Percentiles rank a stretch among this genome's conserved stretches.
Evolutionary conservation across 106 monocot genomes (phyloP).

Genomic region (Dioscorea dumetorum): DNA sequence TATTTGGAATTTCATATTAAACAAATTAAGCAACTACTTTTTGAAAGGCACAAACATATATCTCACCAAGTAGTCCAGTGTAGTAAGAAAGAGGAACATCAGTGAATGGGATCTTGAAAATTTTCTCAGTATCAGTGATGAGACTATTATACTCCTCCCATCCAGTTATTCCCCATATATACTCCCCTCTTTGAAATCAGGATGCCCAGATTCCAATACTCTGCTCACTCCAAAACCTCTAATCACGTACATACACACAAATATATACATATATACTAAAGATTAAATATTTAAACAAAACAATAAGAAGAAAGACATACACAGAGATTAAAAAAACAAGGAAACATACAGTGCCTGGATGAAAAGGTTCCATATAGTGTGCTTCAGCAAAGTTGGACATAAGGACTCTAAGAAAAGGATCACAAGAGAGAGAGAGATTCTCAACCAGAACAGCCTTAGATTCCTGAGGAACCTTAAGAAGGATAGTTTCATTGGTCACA

Average conservation of each 20-base stretch:
- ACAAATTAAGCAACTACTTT: no score
- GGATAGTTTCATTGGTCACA: constrained; percentile 2
- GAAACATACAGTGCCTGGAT: not conserved
- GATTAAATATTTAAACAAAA: not conserved
- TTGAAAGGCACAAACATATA: not conserved
- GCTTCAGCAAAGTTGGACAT: constrained; percentile 7
- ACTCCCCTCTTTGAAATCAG: constrained; percentile 37
- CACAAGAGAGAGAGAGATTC: constrained; percentile 37
- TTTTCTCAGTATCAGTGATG: constrained; percentile 7
- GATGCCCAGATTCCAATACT: constrained; percentile 40
- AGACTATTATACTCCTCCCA: constrained; percentile 62
- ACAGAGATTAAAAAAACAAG: not conserved
- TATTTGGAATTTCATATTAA: no score
- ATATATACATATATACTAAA: not conserved
- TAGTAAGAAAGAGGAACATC: constrained; percentile 60
- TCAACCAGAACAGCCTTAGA: constrained; percentile 17
- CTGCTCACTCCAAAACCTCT: constrained; percentile 30
- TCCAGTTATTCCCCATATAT: constrained; percentile 33
- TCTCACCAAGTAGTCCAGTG: constrained; percentile 45
- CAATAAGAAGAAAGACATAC: not conserved
- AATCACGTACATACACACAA: constrained; percentile 18
- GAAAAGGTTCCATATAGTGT: not conserved
- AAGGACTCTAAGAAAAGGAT: constrained; percentile 6
- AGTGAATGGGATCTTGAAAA: constrained; percentile 39
- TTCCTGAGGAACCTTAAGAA: constrained; percentile 16